A percentile compares a stretch with the other conserved stretches of the same genome.
Evolutionary conservation across 345 rosid species (phyloP).

Genomic region (Citrus medica): DNA sequence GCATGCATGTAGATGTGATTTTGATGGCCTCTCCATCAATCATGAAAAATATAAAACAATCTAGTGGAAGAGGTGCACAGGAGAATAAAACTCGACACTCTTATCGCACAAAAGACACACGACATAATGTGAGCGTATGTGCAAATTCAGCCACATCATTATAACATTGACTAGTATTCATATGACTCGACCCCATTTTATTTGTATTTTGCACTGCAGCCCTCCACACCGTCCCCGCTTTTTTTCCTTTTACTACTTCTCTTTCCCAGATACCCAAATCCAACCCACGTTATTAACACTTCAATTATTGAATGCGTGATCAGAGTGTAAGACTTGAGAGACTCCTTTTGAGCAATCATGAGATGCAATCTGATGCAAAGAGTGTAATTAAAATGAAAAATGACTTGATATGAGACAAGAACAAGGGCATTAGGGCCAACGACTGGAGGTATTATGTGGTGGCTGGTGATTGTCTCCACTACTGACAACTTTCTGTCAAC

Average conservation of each 20-base stretch:
- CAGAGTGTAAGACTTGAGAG: not conserved
- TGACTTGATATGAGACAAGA: not conserved
- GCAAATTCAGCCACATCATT: not conserved
- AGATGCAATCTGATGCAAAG: not conserved
- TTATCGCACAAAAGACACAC: no score
- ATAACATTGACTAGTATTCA: not conserved
- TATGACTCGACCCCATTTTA: not conserved
- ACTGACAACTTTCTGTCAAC: constrained; percentile 27
- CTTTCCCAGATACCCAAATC: not conserved
- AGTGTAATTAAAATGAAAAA: not conserved
- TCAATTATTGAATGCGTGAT: not conserved
- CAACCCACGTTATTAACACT: not conserved
- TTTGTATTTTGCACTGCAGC: not conserved
- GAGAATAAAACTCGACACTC: no score
- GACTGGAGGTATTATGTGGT: constrained; percentile 22
- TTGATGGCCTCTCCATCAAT: no score
- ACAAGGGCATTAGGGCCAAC: constrained; percentile 15
- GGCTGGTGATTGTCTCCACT: constrained; percentile 18
- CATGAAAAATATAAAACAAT: no score
- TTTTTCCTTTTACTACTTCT: not conserved
- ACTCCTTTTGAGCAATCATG: not conserved
- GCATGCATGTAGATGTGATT: no score
- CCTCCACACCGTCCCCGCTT: not conserved
- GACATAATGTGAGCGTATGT: no score
- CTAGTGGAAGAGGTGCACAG: no score